Base-by-base conservation (phyloP, 202 grass and related monocot genomes). In the Eragrostis tef region DNA sequence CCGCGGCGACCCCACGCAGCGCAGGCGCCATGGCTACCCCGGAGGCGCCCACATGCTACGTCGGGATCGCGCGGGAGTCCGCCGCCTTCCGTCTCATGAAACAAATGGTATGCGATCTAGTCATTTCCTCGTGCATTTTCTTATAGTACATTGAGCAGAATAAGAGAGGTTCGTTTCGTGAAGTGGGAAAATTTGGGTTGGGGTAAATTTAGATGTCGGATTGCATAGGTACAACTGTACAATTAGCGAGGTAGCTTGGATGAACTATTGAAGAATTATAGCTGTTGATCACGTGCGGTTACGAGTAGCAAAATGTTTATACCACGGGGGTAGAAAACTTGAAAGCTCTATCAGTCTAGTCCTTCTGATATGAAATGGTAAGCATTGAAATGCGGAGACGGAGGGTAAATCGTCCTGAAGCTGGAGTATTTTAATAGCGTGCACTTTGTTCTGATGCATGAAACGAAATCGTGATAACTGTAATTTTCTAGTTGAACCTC, bases 41-140 rank as follows among this genome's bases (percentile, higher is more conserved):
- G 15, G 90, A 93, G 81, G 82, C 81, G 75, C 88, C 91, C 4
- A 43, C 88, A 24, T 80, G 90, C 83, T 97, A 97, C 86, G 85
- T 91, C 14, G 93, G 93, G 46, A 84, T 97, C 83, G 89, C 85
- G 48, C 85, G 96, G 70, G 73, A 96, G 86, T 96, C 96, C 78
- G 85, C 96, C 78, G 96, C 96, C 81, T 99, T 99, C 89, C 93
- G 96, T 84, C 93, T 99, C 78, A 99, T 99, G 96, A 99, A 99
- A 71, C 92, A 99, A 79, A 99, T 95, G 96, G 96, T 98, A 68
- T 45, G 76, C 70, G 31, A 75, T 54, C 50, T 16, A 6, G 14
- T 49, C 66, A 9, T 17, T 58, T 25, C 44, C 21, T 85, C 31
- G 20, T 17, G 15, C 29, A 20, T 21, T 39, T 67, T 57, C 2